Percentiles rank a stretch among this genome's conserved stretches.
These are phyloP conservation scores for Clavulina sp. DNA, from an alignment of 768 basidiomycete genomes.

Conservation along the genomic window DNA sequence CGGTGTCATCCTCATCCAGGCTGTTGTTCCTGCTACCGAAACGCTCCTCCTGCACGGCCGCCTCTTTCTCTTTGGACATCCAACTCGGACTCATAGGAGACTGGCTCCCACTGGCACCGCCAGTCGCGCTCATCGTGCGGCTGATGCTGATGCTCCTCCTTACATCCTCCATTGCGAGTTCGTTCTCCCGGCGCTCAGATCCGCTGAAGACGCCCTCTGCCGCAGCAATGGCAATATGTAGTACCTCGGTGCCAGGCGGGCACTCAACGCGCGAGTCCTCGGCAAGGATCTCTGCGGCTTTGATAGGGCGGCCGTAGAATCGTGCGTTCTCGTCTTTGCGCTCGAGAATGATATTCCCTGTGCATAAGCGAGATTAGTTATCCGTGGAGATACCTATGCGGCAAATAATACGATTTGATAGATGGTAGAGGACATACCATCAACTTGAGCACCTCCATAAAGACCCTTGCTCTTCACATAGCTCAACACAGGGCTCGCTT, in stretches of 20 bases:
- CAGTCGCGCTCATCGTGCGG: no score
- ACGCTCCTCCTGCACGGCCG: no score
- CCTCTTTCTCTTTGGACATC: no score
- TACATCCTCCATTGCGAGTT: no score
- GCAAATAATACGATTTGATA: not conserved
- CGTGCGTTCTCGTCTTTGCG: slow-evolving; percentile 6
- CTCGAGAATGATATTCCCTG: slow-evolving; percentile 6
- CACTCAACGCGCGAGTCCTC: not conserved
- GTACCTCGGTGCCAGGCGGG: not conserved
- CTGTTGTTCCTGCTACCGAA: no score
- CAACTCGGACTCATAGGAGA: no score
- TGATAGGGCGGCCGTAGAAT: not conserved
- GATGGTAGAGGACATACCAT: slow-evolving; percentile 1
- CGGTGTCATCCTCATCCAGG: no score
- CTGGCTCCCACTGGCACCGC: no score
- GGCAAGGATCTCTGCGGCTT: not conserved
- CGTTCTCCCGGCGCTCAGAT: no score
- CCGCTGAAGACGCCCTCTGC: no score
- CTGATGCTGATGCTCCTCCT: no score
- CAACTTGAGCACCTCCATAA: slow-evolving; percentile 3
- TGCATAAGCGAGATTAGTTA: not conserved
- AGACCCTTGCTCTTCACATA: not conserved
- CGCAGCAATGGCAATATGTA: not conserved
- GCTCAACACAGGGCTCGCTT: not conserved
- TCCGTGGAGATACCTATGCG: not conserved